Base-by-base conservation (phyloP, 306 rosid genomes). In the apple (Malus domestica) region DNA sequence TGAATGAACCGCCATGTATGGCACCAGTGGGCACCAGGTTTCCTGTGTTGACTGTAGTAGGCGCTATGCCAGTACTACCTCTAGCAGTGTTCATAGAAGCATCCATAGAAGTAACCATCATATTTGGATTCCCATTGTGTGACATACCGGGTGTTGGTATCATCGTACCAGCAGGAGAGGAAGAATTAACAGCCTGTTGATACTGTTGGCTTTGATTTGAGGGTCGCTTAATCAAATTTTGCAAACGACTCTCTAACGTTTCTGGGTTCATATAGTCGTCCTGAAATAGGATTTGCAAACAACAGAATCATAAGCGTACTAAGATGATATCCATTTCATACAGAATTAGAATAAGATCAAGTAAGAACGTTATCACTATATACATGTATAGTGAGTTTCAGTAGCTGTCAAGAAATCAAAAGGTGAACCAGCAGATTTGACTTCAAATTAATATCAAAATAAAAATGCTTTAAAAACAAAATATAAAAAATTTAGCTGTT, bases 141-240 rank as follows among this genome's bases (percentile, higher is more conserved):
- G 90, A 79, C 89, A 95, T 90, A 60, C 99, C 98, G 52, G 99
- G 97, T 8, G 99, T 95, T 25, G 99, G 97, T 85, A 92, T 95
- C 99, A 95, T 95, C 57, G 92, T 89, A 74, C 93, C 84, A 58
- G 87, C 52, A 25, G 93, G 82, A 71, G 97, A 86, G 32, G 87
- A 71, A 66, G 94, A 86, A 87, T 81, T 85, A 67, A 86, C 90
- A 79, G 77, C 86, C 80, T 84, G 97, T 33, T 85, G 80, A 78
- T 87, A 86, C 64, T 89, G 98, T 77, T 87, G 93, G 83, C 40
- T 79, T 73, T 89, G 91, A 85, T 79, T 88, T 80, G 71, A n/a
- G 7, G 85, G 4, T 57, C 86, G 83, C 80, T 75, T 87, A 62
- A 88, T 25, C 59, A 76, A 69, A 82, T 23, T 73, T 4, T 84